Evolutionary conservation across 768 basidiomycete genomes (phyloP), one percentile per base, ranked within the genome.

Genomic region (Thelephora aurantiotincta): DNA sequence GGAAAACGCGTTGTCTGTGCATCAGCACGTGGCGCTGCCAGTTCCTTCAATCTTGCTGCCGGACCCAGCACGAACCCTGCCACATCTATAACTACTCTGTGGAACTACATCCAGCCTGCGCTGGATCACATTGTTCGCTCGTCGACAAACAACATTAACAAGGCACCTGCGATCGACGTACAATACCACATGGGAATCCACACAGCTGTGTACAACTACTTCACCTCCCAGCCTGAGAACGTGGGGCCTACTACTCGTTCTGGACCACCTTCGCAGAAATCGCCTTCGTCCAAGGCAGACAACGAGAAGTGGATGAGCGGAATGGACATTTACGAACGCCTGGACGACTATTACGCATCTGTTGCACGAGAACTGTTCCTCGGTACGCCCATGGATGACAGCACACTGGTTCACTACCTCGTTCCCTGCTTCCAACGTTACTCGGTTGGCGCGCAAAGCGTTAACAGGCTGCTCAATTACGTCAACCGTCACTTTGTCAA

Each of bases 131-230:
- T 86, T 58, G 67, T 86, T 49, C 79, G 79, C 53, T 74, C 74
- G n/a, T 72, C 81, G 23, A 73, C 75, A 26, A 78, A 80, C 57
- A 67, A 71, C 52, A 53, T 67, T 45, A 62, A 67, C 52, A 83
- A 80, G 58, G 76, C 80, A 5, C 83, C 84, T 33, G 66, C 79
- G 11, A 77, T 86, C 54, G 83, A 84, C 53, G 71, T 81, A 48
- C 71, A 65, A 22, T 81, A 82, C 54, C 82, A 85, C 57, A 76
- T 81, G 59, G 81, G 82, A 50, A 79, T 86, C 35, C 82, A 86
- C 61, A 82, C 83, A 16, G 80, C 82, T n/a, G 77, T 78, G 48
- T 86, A 87, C 68, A 83, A 85, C 66, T 86, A 84, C 74, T 78
- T 68, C 66, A 69, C 67, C 51, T 49, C 53, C 37, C 54, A 51